Evolutionary conservation across 1,284 basidiomycete species (phyloP), one percentile per base, ranked within the genome.

Genomic region (Pulchroboletus neoregius): DNA sequence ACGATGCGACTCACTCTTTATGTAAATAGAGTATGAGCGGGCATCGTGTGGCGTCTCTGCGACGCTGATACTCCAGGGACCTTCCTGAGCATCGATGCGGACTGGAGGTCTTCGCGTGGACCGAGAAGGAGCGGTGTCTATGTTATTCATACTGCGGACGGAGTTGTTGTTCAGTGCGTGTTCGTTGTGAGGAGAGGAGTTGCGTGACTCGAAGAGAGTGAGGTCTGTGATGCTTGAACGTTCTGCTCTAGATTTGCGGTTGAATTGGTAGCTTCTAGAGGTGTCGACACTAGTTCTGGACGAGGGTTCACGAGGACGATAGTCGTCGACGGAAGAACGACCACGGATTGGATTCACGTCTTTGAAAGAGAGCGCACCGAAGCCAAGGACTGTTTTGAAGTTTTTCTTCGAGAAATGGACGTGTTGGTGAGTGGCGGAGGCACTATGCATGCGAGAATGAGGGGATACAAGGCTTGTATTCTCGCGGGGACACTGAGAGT

Each of bases 51-150:
- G 79, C 39, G 75, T 78, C 68, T 85, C 83, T 50, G 84, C 84
- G 55, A 87, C 85, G 60, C 81, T 84, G 60, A 87, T 76, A 55
- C 75, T 79, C 85, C 84, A 87, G 10, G 78, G 81, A 18, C 80
- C 83, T 61, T 85, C 84, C 65, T 82, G 75, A 39, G 70, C 68
- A 61, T 82, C 79, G 55, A 79, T 72, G 43, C 78, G 73, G 24
- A 75, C 70, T 37, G 73, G 71, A 46, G 60, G 68, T 46, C 69
- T 56, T 54, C 66, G 63, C 51, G 49, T 62, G 49, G 66, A 56
- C 26, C 58, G 58, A 49, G 65, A 57, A 52, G 65, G 68, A 41
- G 67, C 63, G 49, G 67, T 53, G 48, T 68, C 64, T 49, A 68
- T 52, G 53, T 57, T 67, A 55, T 62, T 71, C 69, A 74, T 60